These are phyloP conservation scores for Neoboletus brunneissimus DNA, from an alignment of 768 basidiomycete species.

Conservation along the genomic window DNA sequence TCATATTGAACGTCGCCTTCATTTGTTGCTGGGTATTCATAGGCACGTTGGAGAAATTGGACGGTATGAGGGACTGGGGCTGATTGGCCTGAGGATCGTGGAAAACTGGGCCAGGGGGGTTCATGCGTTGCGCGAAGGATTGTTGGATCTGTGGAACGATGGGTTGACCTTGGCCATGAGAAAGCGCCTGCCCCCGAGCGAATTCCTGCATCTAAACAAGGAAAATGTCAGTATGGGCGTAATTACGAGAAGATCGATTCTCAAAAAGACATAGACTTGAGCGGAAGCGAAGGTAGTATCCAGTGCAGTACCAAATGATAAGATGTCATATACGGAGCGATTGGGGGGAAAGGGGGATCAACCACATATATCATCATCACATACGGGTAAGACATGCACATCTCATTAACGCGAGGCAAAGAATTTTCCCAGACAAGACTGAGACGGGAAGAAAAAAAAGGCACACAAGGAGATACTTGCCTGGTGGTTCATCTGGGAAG, in stretches of 20 bases:
- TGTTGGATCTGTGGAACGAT: slow-evolving; percentile 43
- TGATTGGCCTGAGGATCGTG: slow-evolving; percentile 36
- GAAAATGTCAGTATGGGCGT: slow-evolving; percentile 24
- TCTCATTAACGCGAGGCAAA: slow-evolving; percentile 11
- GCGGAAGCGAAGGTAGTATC: slow-evolving; percentile 1
- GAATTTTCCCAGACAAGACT: slow-evolving; percentile 17
- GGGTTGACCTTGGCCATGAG: slow-evolving; percentile 40
- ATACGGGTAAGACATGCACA: slow-evolving; percentile 11
- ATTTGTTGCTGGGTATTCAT: slow-evolving; percentile 37
- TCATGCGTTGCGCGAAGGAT: slow-evolving; percentile 43
- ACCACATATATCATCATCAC: slow-evolving; percentile 12
- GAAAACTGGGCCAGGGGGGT: slow-evolving; percentile 33
- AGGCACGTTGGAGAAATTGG: slow-evolving; percentile 40
- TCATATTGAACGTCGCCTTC: slow-evolving; percentile 31
- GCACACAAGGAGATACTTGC: slow-evolving; percentile 35
- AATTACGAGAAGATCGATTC: slow-evolving; percentile 11
- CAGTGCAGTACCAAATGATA: slow-evolving; percentile 8
- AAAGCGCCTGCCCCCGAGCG: slow-evolving; percentile 39
- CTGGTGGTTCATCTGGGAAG: slow-evolving; percentile 44
- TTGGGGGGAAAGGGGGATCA: slow-evolving; percentile 19
- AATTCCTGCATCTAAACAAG: slow-evolving; percentile 44
- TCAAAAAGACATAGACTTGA: slow-evolving; percentile 5
- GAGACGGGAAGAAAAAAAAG: slow-evolving; percentile 7
- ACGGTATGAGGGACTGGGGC: slow-evolving; percentile 31
- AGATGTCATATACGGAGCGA: slow-evolving; percentile 11